A percentile compares a stretch with the other conserved stretches of the same genome.
phyloP scores from a whole-genome alignment of 441 rosid species.

The Populus hybrid region DNA sequence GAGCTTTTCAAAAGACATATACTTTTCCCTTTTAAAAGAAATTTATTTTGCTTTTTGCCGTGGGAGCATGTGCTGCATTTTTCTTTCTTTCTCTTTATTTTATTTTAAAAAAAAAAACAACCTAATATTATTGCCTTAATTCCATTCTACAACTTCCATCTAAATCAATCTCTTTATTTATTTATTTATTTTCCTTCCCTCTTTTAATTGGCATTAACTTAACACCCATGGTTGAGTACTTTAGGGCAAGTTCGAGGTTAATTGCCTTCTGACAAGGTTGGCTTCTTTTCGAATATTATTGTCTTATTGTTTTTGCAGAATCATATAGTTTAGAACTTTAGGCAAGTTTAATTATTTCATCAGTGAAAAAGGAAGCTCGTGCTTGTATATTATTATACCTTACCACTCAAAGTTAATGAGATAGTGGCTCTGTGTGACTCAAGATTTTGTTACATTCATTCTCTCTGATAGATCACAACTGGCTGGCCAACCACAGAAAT shows the following conservation, averaged over 20 bases:
- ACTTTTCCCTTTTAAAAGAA: conserved; percentile 2
- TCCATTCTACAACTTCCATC: neutral
- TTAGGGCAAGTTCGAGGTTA: neutral
- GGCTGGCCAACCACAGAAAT: neutral
- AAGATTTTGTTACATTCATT: neutral
- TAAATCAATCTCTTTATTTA: too few relatives aligned
- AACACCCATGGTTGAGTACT: neutral
- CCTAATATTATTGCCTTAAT: neutral
- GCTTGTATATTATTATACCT: neutral
- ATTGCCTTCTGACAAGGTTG: neutral
- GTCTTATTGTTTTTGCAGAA: neutral
- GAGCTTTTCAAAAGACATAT: conserved; percentile 10
- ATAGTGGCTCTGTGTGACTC: neutral
- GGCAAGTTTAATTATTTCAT: neutral
- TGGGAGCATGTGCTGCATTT: conserved; percentile 14
- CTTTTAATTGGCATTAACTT: too few relatives aligned
- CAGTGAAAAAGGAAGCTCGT: neutral
- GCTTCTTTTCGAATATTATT: neutral
- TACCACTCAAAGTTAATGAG: neutral
- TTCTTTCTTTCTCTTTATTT: conserved; percentile 4
- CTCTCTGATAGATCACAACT: neutral
- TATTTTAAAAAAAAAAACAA: neutral
- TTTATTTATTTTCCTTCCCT: too few relatives aligned
- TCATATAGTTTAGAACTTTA: neutral
- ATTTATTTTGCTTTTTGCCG: neutral